Evolutionary conservation across 192 early-diverging fungal genomes (phyloP), one percentile per base, ranked within the genome.

Genomic region (Rhizophagus clarus): DNA sequence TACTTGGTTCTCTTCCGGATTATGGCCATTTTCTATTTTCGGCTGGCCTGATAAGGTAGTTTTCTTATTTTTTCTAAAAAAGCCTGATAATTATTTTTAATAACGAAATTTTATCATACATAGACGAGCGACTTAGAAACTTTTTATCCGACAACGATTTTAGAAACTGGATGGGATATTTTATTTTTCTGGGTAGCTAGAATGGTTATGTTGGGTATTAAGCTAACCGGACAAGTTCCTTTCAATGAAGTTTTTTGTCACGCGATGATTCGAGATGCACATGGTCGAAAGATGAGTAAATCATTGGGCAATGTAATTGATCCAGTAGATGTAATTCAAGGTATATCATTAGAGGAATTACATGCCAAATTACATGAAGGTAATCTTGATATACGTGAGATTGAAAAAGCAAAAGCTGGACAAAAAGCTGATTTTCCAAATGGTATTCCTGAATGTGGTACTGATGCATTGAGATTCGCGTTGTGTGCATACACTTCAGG

Each of bases 141-240:
- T 64, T 98, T 96, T 88, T 99, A 96, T 84, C 98, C 98, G 9
- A 95, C 95, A 68, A 85, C 90, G 4, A 81, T 99, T 31, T 88
- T 99, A 31, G 98, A 99, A 87, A 99, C 97, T 79, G 98, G 98
- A 15, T 95, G 94, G 93, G 98, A 99, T 86, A 99, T 99, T 85
- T 83, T 99, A 77, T 98, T 98, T 92, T 98, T 97, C 92, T 99
- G 98, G 98, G 97, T 98, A 66, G 97, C 97, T 17, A 91, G 98
- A 77, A 99, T 99, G 98, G 96, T 99, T 56, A 99, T 99, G 98
- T 84, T 99, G 79, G 95, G 96, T 82, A 94, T 96, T 73, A 95
- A 97, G 81, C 87, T 98, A 69, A 99, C 97, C 14, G 97, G 97
- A n/a, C 81, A 96, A 82, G 91, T 96, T 67, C 98, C 98, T 3